Evolutionary conservation across 345 rosid genomes (phyloP).

Genomic region (Psidium friedrichsthalianum): DNA sequence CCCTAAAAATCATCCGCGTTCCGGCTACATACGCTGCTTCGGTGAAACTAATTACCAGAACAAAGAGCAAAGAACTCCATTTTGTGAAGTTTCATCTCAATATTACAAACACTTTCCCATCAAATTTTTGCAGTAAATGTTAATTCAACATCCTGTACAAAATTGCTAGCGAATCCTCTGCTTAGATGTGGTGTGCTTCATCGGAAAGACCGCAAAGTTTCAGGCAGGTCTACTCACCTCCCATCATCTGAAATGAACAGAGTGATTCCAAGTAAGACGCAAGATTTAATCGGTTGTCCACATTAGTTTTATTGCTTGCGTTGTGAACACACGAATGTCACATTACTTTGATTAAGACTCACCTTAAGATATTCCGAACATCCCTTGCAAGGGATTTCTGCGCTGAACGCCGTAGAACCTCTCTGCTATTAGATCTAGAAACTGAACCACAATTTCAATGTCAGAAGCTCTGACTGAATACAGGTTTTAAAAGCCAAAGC

Average conservation of each 20-base stretch:
- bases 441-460: conserved; percentile 26
- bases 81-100: background rate
- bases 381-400: conserved; percentile 72
- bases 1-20: background rate
- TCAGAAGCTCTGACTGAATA: background rate
- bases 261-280: background rate
- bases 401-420: conserved; percentile 72
- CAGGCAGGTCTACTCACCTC: conserved; percentile 2
- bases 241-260: conserved; percentile 21
- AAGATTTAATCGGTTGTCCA: background rate
- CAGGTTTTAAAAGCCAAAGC: background rate
- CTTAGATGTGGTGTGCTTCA: background rate
- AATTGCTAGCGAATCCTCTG: background rate
- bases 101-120: background rate
- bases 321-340: background rate
- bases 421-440: conserved; percentile 79
- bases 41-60: background rate
- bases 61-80: background rate
- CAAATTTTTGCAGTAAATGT: background rate
- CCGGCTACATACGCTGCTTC: background rate
- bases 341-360: background rate
- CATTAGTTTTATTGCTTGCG: background rate
- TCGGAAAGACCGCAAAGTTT: background rate
- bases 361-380: conserved; percentile 82
- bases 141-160: background rate